A percentile compares a stretch with the other conserved stretches of the same genome.
These are phyloP conservation scores for Gynandropsis gynandra DNA, from an alignment of 345 rosid genomes.

Conservation along the genomic window DNA sequence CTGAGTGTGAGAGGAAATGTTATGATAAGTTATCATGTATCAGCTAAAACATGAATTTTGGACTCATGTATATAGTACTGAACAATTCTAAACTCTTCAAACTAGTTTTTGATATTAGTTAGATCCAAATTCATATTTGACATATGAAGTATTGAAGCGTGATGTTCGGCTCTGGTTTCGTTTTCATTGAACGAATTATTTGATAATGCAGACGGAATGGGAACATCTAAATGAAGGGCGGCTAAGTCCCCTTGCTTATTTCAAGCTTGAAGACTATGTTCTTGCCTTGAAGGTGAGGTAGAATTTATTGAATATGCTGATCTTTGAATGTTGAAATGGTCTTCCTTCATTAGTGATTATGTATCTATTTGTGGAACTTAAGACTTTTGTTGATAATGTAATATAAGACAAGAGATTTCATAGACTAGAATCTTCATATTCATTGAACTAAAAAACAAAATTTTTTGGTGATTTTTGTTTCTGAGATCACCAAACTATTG, in stretches of 20 bases:
- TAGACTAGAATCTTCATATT: neutral
- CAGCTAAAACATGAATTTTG: no score
- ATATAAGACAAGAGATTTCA: neutral
- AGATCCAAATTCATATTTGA: no score
- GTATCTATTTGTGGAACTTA: slow-evolving; percentile 3
- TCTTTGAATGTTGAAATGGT: neutral
- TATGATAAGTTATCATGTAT: no score
- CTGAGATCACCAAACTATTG: no score
- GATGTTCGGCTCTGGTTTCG: neutral
- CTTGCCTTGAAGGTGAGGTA: slow-evolving; percentile 73
- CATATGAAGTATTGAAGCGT: neutral
- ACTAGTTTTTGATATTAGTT: no score
- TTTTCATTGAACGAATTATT: neutral
- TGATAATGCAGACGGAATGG: slow-evolving; percentile 67
- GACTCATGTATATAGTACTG: no score
- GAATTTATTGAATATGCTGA: neutral
- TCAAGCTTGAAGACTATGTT: slow-evolving; percentile 92
- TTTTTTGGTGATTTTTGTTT: neutral
- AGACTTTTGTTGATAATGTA: neutral
- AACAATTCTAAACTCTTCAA: no score
- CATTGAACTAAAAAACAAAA: neutral
- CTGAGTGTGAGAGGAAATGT: no score
- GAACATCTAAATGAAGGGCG: slow-evolving; percentile 90
- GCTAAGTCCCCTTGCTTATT: slow-evolving; percentile 76
- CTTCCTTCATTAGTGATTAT: no score